A percentile compares a stretch with the other conserved stretches of the same genome.
Evolutionary conservation across 2,329 filamentous ascomycete genomes (phyloP).

Genomic region (Monilinia fructigena): DNA sequence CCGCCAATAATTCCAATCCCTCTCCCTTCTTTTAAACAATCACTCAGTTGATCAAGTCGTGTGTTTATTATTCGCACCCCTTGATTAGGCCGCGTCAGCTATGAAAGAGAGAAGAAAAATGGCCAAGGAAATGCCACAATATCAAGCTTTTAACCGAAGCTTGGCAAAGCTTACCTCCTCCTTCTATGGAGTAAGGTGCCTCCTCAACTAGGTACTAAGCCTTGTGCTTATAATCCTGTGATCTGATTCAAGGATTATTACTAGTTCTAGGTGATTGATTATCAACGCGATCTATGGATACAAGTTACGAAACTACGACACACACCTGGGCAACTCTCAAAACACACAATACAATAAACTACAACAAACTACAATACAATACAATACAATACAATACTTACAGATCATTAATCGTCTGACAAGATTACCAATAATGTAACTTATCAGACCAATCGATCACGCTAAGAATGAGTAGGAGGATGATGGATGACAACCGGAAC

Average conservation of each 20-base stretch:
- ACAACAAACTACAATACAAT: not conserved
- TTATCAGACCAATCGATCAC: not conserved
- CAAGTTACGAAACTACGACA: not conserved
- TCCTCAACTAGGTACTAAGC: not conserved
- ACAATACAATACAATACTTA: not conserved
- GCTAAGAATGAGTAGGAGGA: not conserved
- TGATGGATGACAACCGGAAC: not conserved
- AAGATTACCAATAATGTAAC: not conserved
- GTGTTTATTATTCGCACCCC: not conserved
- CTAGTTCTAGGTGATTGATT: not conserved
- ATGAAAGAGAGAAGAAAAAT: not conserved
- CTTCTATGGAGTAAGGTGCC: not conserved
- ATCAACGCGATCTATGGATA: not conserved
- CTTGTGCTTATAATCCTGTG: not conserved
- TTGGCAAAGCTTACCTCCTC: conserved; percentile 13
- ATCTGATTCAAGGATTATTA: conserved; percentile 1
- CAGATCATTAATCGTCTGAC: conserved; percentile 5
- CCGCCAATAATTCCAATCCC: not conserved
- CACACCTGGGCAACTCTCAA: too few relatives aligned
- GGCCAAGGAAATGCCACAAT: not conserved
- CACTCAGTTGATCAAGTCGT: not conserved
- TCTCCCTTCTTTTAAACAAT: too few relatives aligned
- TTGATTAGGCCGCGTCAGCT: conserved; percentile 17
- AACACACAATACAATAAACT: too few relatives aligned
- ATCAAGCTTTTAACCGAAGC: conserved; percentile 8